A percentile compares a stretch with the other conserved stretches of the same genome.
phyloP scores from a whole-genome alignment of 805 yeast species.

The Wickerhamomyces kurtzmanii region DNA sequence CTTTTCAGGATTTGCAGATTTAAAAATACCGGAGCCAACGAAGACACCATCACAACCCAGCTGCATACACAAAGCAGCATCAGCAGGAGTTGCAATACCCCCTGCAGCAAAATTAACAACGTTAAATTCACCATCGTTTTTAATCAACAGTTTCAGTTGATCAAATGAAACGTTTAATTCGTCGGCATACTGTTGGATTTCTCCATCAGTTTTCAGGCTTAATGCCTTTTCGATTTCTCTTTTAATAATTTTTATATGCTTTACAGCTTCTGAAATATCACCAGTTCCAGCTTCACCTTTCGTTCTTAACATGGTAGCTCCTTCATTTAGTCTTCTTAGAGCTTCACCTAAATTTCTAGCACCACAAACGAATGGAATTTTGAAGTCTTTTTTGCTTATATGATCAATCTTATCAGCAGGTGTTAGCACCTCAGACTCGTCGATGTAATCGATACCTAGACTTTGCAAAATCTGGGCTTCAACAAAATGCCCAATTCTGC shows the following conservation, averaged over 20 bases:
- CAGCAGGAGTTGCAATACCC: conserved; percentile 83
- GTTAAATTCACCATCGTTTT: conserved; percentile 52
- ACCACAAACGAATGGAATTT: conserved; percentile 79
- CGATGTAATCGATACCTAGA: conserved; percentile 68
- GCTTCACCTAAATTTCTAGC: conserved; percentile 79
- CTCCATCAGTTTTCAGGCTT: conserved; percentile 28
- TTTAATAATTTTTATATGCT: conserved; percentile 56
- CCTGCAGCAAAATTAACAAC: conserved; percentile 87
- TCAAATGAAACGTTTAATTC: conserved; percentile 50
- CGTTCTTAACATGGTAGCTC: conserved; percentile 82
- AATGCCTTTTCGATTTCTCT: conserved; percentile 41
- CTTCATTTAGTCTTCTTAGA: conserved; percentile 66
- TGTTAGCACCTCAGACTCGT: conserved; percentile 77
- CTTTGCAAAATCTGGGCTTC: conserved; percentile 74
- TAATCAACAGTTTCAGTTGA: conserved; percentile 38
- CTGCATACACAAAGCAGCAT: conserved; percentile 79
- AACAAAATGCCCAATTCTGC: conserved; percentile 74
- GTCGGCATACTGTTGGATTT: conserved; percentile 40
- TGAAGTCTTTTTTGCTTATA: conserved; percentile 47
- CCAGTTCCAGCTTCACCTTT: conserved; percentile 91
- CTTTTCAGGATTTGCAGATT: conserved; percentile 60
- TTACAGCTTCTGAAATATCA: conserved; percentile 74
- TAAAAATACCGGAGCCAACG: conserved; percentile 74
- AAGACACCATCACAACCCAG: conserved; percentile 74
- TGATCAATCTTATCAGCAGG: conserved; percentile 69